Base-by-base conservation (phyloP, 2,329 filamentous ascomycete species). In the Alternaria sp. region DNA sequence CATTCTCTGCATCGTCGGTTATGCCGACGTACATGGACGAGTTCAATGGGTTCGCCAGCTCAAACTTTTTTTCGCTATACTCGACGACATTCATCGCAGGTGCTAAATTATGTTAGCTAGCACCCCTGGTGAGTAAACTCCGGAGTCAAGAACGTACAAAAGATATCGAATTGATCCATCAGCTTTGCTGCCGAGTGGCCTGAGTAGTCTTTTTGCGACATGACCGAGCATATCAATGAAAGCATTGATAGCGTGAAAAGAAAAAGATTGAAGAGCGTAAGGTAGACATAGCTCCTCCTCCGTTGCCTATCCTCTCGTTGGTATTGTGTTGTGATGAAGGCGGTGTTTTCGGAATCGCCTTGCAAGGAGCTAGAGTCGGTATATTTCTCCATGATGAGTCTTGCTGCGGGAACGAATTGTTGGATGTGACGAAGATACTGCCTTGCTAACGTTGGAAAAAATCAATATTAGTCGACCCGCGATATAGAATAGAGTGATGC, bases 1-100 rank as follows among this genome's bases (percentile, higher is more conserved):
- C 83, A 51, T 80, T 78, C 56, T 88, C 86, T 3, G 87, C 85
- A 11, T 84, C 81, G 2, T 81, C 79, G 0, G 85, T 84, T 37
- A 80, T 83, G 8, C 86, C 86, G 37, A 87, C 81, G 65, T 83
- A 88, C 52, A 72, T 73, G 23, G 72, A 75, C 1, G 66, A 57
- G 53, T 74, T 75, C 39, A 75, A 54, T 5, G 72, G 72, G 17
- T 62, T 67, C 2, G 71, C 56, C 6, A 75, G 45, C n/a, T 63
- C 51, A 56, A 75, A 76, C n/a, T 71, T 69, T 6, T 60, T 57
- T 23, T 64, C 55, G 4, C 62, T 53, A 54, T 76, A 75, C 39
- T 70, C 69, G 8, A 74, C 68, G 17, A 72, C 51, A 49, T 75
- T 64, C 60, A 69, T 71, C 5, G 71, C 68, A 9, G 72, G 73